Evolutionary conservation across 1,284 basidiomycete genomes (phyloP), one percentile per base, ranked within the genome.

Genomic region (Sanghuangporus baumii): DNA sequence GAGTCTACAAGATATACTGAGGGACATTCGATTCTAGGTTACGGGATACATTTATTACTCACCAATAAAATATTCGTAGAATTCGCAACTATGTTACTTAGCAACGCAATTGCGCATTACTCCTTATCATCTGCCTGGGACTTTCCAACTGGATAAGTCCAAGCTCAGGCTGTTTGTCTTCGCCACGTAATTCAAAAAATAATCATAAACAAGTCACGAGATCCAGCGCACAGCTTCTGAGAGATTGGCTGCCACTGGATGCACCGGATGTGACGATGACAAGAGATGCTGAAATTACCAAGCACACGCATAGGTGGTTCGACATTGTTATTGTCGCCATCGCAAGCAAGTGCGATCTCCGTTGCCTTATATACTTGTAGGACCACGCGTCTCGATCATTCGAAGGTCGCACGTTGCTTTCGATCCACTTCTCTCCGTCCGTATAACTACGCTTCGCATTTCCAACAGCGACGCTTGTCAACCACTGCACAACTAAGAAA

Each of bases 1-100:
- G 57, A 81, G 83, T 36, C 67, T 74, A n/a, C 62, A 69, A 5
- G 69, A 66, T 23, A 65, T 79, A 54, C 50, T 67, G 23, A 26
- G 55, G 36, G 55, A 60, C 31, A 61, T 67, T 23, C 34, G n/a
- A 18, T 67, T 64, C 37, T 67, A 60, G 60, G 31, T 14, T 52
- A n/a, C 20, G 9, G 12, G 23, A 3, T 61, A 31, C 26, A 31
- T 31, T 31, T 31, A 31, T 31, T 31, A 31, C 26, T 31, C 5
- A 31, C 26, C 26, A 31, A 5, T 31, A 4, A 31, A 31, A 31
- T 31, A 31, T 31, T 31, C 26, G 26, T 31, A 31, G 26, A 31
- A 4, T 31, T 31, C 26, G 26, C 26, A 31, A 31, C 26, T 31
- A 31, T 31, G 26, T 31, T 3, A 31, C 2, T 31, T 31, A 4